Conservation (phyloP, 257 asterid genomes). For the Cruciata laevipes region DNA sequence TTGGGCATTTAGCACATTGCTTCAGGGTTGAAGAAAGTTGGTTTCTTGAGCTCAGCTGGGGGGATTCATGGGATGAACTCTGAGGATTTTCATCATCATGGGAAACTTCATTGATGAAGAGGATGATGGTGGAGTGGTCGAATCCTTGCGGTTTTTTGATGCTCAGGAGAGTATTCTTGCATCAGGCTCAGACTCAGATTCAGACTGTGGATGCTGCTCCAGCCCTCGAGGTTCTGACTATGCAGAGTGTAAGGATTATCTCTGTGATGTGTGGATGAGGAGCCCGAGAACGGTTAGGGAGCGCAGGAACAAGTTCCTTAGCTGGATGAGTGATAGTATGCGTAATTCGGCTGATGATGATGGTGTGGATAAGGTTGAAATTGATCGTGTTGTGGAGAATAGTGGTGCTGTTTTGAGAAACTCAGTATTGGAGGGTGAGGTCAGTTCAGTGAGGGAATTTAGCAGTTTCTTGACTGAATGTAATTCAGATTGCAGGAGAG, state of each 20-base stretch:
- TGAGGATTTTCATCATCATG: slow-evolving; percentile 39
- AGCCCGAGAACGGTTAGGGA: slow-evolving; percentile 66
- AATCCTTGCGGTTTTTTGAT: slow-evolving; percentile 50
- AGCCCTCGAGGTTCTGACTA: slow-evolving; percentile 10
- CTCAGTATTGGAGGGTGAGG: slow-evolving; percentile 35
- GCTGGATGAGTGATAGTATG: slow-evolving; percentile 42
- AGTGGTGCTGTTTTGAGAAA: slow-evolving; percentile 52
- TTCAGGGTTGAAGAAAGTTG: slow-evolving; percentile 31
- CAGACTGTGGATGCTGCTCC: slow-evolving; percentile 18
- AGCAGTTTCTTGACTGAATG: slow-evolving; percentile 24
- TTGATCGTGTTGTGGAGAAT: slow-evolving; percentile 38
- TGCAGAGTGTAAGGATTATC: slow-evolving; percentile 17
- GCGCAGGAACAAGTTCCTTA: slow-evolving; percentile 53
- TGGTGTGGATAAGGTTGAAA: slow-evolving; percentile 25
- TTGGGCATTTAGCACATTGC: slow-evolving; percentile 52
- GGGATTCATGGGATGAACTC: slow-evolving; percentile 64
- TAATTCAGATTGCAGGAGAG: slow-evolving; percentile 23
- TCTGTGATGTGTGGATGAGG: slow-evolving; percentile 55
- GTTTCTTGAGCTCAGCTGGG: slow-evolving; percentile 30
- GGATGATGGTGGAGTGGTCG: slow-evolving; percentile 27
- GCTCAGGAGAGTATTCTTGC: slow-evolving; percentile 55
- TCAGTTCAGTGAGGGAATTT: slow-evolving; percentile 24
- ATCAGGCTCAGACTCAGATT: slow-evolving; percentile 36
- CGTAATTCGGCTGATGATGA: slow-evolving; percentile 15
- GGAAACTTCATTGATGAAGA: slow-evolving; percentile 35